phyloP scores from a whole-genome alignment of 495 filamentous ascomycete genomes.

The Aspergillus avenaceus region DNA sequence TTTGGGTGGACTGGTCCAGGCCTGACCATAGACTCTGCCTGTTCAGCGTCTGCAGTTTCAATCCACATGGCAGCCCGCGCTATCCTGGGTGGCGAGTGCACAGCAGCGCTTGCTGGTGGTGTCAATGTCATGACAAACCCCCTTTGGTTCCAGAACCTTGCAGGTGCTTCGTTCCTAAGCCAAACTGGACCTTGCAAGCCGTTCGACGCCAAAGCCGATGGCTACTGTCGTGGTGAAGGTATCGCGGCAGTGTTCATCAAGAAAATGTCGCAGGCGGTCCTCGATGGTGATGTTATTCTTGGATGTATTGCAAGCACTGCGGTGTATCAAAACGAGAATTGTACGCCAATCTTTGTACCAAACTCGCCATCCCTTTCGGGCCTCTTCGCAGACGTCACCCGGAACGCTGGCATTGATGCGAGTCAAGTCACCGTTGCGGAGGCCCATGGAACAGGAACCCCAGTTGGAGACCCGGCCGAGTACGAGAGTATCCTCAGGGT shows the following conservation, averaged over 20 bases:
- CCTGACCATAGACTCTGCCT: slow-evolving; percentile 40
- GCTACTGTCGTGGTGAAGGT: slow-evolving; percentile 68
- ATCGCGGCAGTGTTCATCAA: slow-evolving; percentile 62
- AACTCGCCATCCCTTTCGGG: slow-evolving; percentile 54
- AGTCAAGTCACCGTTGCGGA: slow-evolving; percentile 63
- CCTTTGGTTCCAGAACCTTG: slow-evolving; percentile 25
- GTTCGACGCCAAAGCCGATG: slow-evolving; percentile 64
- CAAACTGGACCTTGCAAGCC: slow-evolving; percentile 54
- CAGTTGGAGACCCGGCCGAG: slow-evolving; percentile 64
- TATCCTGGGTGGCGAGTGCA: slow-evolving; percentile 28
- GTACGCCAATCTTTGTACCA: slow-evolving; percentile 63
- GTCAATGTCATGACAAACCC: slow-evolving; percentile 34
- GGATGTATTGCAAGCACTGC: slow-evolving; percentile 55
- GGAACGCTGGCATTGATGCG: slow-evolving; percentile 54
- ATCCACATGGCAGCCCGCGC: slow-evolving; percentile 30
- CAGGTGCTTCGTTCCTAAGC: slow-evolving; percentile 29
- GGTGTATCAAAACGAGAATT: slow-evolving; percentile 61
- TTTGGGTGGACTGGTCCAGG: slow-evolving; percentile 47
- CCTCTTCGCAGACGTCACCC: slow-evolving; percentile 51
- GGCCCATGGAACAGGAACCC: slow-evolving; percentile 72
- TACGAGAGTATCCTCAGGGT: slow-evolving; percentile 28
- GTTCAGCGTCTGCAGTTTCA: slow-evolving; percentile 38
- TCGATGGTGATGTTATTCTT: slow-evolving; percentile 59
- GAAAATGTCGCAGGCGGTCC: slow-evolving; percentile 52
- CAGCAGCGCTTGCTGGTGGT: slow-evolving; percentile 32